Evolutionary conservation across 352 stramenopile genomes (phyloP).

Genomic region (Lagenidium giganteum): DNA sequence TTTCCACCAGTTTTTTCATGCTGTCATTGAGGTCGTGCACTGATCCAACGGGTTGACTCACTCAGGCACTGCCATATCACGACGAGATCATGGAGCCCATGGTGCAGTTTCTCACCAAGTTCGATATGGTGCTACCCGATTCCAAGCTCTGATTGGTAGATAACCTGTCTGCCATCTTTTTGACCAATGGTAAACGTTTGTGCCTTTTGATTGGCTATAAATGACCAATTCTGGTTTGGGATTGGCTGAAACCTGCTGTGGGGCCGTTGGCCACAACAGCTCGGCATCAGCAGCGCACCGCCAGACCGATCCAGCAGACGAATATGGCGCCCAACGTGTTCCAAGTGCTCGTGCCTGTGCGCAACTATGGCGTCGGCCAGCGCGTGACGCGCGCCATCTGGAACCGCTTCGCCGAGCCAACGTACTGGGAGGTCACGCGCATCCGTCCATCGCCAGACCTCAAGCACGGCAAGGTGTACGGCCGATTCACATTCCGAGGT

Average conservation of each 20-base stretch:
- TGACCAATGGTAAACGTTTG: too few relatives aligned
- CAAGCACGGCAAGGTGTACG: slow-evolving; percentile 84
- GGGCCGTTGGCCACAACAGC: too few relatives aligned
- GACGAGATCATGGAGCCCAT: slow-evolving; percentile 63
- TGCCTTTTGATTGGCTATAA: too few relatives aligned
- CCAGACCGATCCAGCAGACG: slow-evolving; percentile 1
- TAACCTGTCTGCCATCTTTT: too few relatives aligned
- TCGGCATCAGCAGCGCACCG: too few relatives aligned
- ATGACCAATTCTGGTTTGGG: too few relatives aligned
- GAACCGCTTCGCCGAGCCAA: slow-evolving; percentile 64
- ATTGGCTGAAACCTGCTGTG: slow-evolving; percentile 19
- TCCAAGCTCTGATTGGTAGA: slow-evolving; percentile 47
- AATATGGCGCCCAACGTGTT: slow-evolving; percentile 55
- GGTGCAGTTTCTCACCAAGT: slow-evolving; percentile 68
- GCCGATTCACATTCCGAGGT: slow-evolving; percentile 78
- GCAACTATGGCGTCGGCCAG: slow-evolving; percentile 63
- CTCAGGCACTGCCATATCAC: slow-evolving; percentile 47
- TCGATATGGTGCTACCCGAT: slow-evolving; percentile 41
- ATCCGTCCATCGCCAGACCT: slow-evolving; percentile 67
- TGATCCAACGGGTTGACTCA: slow-evolving; percentile 3
- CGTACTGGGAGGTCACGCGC: slow-evolving; percentile 80
- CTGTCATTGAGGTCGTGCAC: background rate
- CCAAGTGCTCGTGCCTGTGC: slow-evolving; percentile 61
- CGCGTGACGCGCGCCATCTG: slow-evolving; percentile 75
- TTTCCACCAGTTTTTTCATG: background rate